Evolutionary conservation across 148 eudicot genomes (phyloP), one percentile per base, ranked within the genome.

Genomic region (Fallopia convolvulus): DNA sequence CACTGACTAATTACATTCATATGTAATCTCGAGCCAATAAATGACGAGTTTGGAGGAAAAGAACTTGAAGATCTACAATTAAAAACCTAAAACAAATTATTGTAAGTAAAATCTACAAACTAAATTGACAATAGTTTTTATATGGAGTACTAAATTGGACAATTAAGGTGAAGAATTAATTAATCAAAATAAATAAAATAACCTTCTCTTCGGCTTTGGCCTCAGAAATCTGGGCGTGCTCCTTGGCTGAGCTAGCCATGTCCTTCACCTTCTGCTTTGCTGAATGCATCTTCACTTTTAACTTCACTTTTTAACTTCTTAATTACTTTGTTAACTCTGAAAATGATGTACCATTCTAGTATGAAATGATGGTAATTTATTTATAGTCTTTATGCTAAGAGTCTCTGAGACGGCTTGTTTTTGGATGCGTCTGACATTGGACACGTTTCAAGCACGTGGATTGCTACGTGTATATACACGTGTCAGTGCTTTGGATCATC

Each of bases 241-340:
- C 89, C 80, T 87, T 87, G 77, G 89, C 94, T 10, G 88, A 86
- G 74, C 88, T 89, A 8, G 88, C 88, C 80, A 85, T 77, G 84
- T 90, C 81, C 80, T 84, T 86, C 18, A 87, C 85, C 77, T 90
- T 89, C 82, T 89, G 87, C 83, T 89, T 89, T 2, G 90, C 89
- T 6, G 82, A 56, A 50, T 89, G 83, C 94, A 90, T 90, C 63
- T 82, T 79, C 0, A 1, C 5, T 40, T 26, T 26, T 26, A 26
- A 26, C 30, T 26, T 26, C 30, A 26, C 30, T 26, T 26, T 1
- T 21, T 13, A 42, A 8, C n/a, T n/a, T n/a, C n/a, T 11, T 74
- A 1, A 10, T 7, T 36, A 33, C 6, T n/a, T 68, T 6, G 20
- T 39, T 5, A 10, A 2, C 12, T 58, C 13, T 26, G 7, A 3